A percentile compares a stretch with the other conserved stretches of the same genome.
Conservation (phyloP, 192 early-diverging fungal genomes). For the Rhizophlyctis rosea region DNA sequence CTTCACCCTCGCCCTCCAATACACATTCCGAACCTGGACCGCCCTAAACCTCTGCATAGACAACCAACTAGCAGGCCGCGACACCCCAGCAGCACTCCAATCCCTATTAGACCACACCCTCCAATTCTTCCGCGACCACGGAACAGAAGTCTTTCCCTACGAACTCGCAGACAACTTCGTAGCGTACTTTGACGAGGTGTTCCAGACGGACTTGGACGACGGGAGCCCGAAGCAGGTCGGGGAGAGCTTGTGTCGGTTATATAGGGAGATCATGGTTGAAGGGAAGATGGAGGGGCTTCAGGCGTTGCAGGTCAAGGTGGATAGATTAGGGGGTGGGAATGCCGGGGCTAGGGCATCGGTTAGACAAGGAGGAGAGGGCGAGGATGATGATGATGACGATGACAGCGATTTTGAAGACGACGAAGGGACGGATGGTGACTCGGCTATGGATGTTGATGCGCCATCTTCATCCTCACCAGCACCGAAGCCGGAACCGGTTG, state of each 20-base stretch:
- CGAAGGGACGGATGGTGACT: constrained; percentile 33
- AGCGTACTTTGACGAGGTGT: constrained; percentile 46
- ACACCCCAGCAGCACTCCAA: constrained; percentile 15
- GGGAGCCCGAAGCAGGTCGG: constrained; percentile 74
- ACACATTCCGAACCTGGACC: constrained; percentile 45
- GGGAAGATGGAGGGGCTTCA: constrained; percentile 31
- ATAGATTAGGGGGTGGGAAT: constrained; percentile 67
- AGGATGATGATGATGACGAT: constrained; percentile 60
- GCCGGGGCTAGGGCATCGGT: constrained; percentile 24
- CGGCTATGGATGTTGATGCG: constrained; percentile 19
- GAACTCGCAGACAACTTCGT: constrained; percentile 48
- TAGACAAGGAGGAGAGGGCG: constrained; percentile 58
- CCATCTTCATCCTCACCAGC: constrained; percentile 7
- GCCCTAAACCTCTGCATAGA: constrained; percentile 53
- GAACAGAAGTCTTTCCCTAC: constrained; percentile 31
- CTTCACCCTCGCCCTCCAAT: constrained; percentile 36
- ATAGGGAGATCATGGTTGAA: constrained; percentile 54
- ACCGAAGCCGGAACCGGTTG: constrained; percentile 31
- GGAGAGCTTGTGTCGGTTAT: constrained; percentile 75
- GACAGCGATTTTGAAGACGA: constrained; percentile 68
- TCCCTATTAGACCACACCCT: constrained; percentile 32
- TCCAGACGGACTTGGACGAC: constrained; percentile 68
- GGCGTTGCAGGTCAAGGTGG: constrained; percentile 39
- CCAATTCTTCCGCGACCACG: constrained; percentile 40
- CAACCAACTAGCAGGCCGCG: constrained; percentile 33